A percentile compares a stretch with the other conserved stretches of the same genome.
Evolutionary conservation across 768 basidiomycete genomes (phyloP).

Genomic region (Mrakia hoshinonis): DNA sequence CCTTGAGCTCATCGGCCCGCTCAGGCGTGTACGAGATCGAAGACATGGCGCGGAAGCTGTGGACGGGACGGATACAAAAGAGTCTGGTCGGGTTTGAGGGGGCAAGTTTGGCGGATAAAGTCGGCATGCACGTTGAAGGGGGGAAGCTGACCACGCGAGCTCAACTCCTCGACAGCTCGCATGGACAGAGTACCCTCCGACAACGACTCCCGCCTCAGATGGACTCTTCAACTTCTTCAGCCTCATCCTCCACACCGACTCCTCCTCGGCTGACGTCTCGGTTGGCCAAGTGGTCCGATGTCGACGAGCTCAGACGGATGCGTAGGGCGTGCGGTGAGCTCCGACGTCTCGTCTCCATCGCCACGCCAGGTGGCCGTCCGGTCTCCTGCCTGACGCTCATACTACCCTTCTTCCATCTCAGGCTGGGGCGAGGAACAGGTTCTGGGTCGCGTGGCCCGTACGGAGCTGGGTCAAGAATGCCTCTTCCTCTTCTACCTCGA

Average conservation of each 20-base stretch:
- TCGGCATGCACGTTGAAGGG: conserved; percentile 9
- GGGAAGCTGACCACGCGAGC: background rate
- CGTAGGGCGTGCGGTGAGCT: background rate
- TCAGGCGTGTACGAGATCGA: conserved; percentile 33
- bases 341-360: background rate
- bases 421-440: background rate
- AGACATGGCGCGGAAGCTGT: background rate
- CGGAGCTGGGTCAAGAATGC: background rate
- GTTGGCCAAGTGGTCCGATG: background rate
- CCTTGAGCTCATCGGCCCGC: conserved; percentile 38
- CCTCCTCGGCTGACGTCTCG: background rate
- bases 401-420: background rate
- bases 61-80: too few species aligned
- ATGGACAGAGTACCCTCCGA: background rate
- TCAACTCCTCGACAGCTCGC: background rate
- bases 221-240: background rate
- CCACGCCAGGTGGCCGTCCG: background rate
- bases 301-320: background rate
- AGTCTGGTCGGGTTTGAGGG: background rate
- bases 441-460: background rate
- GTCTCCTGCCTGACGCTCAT: background rate
- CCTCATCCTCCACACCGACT: background rate
- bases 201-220: background rate
- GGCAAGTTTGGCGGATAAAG: background rate
- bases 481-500: background rate